A percentile compares a stretch with the other conserved stretches of the same genome.
Evolutionary conservation across 2,329 filamentous ascomycete species (phyloP).

Genomic region (Fusarium ramigenum): DNA sequence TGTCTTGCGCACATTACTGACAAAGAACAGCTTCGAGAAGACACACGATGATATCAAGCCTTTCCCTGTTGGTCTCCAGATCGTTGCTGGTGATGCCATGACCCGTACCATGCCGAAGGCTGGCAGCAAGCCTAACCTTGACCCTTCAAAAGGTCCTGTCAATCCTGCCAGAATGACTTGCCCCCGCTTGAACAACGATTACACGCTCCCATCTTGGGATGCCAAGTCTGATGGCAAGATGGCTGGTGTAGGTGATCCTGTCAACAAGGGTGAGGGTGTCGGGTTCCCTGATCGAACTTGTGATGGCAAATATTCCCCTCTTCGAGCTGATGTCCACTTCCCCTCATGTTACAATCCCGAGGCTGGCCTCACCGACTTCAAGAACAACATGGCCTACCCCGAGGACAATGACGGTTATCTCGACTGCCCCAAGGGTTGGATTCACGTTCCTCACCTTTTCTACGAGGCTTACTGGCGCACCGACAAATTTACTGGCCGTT

Average conservation of each 20-base stretch:
- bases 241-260: slow-evolving; percentile 64
- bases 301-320: slow-evolving; percentile 68
- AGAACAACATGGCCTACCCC: slow-evolving; percentile 75
- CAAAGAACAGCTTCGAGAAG: slow-evolving; percentile 61
- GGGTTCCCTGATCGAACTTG: slow-evolving; percentile 79
- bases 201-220: slow-evolving; percentile 62
- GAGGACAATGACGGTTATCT: slow-evolving; percentile 56
- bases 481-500: slow-evolving; percentile 59
- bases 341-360: slow-evolving; percentile 78
- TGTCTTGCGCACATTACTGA: slow-evolving; percentile 18
- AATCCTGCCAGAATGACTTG: slow-evolving; percentile 69
- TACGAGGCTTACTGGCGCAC: slow-evolving; percentile 71
- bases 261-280: slow-evolving; percentile 64
- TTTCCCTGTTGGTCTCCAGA: slow-evolving; percentile 76
- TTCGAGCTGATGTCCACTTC: slow-evolving; percentile 75
- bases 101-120: slow-evolving; percentile 65
- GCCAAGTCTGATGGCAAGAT: slow-evolving; percentile 62
- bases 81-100: slow-evolving; percentile 72
- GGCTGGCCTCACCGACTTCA: slow-evolving; percentile 66
- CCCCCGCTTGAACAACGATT: slow-evolving; percentile 60
- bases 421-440: slow-evolving; percentile 64
- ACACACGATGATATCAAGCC: slow-evolving; percentile 73
- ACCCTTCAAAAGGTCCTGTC: slow-evolving; percentile 61
- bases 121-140: slow-evolving; percentile 60
- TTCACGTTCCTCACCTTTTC: slow-evolving; percentile 67